Base-by-base conservation (phyloP, 2,329 filamentous ascomycete species). In the Trichoderma afroharzianum region DNA sequence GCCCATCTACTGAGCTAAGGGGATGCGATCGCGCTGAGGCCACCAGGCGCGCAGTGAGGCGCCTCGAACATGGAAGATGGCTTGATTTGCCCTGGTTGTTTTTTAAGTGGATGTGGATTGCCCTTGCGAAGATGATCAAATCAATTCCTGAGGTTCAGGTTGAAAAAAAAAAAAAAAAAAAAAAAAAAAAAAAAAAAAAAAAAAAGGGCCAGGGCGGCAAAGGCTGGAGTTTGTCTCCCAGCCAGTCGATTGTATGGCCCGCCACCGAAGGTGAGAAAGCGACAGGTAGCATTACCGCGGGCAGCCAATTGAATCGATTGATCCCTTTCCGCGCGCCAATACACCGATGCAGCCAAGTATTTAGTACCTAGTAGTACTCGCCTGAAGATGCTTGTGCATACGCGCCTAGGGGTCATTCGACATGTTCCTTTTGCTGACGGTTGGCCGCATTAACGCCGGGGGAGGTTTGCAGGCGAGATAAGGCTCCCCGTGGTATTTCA, bases 1-100 rank as follows among this genome's bases (percentile, higher is more conserved):
- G 15, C 15, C 47, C 26, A 39, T 57, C 43, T n/a, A 28, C 55
- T 18, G 24, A 24, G 24, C 63, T 50, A 12, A 50, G 63, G 63
- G 63, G 50, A 59, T 32, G 24, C 50, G 62, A 67, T 67, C 62
- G 69, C 61, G 68, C 68, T 18, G 68, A 70, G 68, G 43, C 68
- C 68, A 63, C 50, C 59, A 12, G n/a, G 68, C 30, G 68, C 36
- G 11, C 68, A 55, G 58, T 70, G 68, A 63, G 68, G 24, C 61
- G 50, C 50, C 9, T 59, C 28, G 26, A 70, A 55, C 30, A n/a
- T 70, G 59, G 30, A 63, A 15, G 43, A 47, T 32, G 47, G 15
- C 43, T 55, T 47, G 68, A 63, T 57, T 15, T 53, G 21, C 47
- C 47, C 47, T 53, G 47, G 47, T 53, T 21, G 5, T 1, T 53